Evolutionary conservation across 345 rosid species (phyloP).

Genomic region (Atalantia buxifolia): DNA sequence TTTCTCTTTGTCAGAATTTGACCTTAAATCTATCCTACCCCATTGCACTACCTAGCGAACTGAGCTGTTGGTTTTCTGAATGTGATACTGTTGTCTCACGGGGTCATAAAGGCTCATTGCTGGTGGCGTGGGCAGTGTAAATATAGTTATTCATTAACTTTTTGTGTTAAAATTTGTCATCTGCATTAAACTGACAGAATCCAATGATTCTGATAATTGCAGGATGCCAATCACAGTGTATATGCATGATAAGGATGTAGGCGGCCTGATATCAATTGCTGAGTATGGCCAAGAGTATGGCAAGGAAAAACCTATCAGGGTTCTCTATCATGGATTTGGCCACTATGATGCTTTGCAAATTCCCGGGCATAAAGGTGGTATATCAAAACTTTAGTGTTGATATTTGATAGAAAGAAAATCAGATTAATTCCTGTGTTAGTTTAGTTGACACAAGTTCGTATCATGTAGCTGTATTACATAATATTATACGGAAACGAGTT

Average conservation of each 20-base stretch:
- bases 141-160: too few species aligned
- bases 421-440: neutral
- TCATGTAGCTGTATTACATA: neutral
- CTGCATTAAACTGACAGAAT: neutral
- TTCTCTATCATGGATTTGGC: conserved; percentile 85
- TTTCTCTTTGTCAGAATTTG: neutral
- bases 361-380: conserved; percentile 33
- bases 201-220: conserved; percentile 17
- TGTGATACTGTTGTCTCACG: neutral
- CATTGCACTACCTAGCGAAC: neutral
- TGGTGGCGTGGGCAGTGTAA: too few species aligned
- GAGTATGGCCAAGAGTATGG: conserved; percentile 95
- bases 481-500: neutral
- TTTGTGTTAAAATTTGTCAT: neutral
- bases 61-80: neutral
- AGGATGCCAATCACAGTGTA: conserved; percentile 94
- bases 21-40: neutral
- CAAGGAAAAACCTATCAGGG: conserved; percentile 67
- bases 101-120: neutral
- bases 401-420: neutral
- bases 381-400: conserved; percentile 38
- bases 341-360: conserved; percentile 83
- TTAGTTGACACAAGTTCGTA: neutral
- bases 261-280: conserved; percentile 76
- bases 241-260: conserved; percentile 65